phyloP scores from a whole-genome alignment of 768 basidiomycete genomes.

The Tricholomella constricta region DNA sequence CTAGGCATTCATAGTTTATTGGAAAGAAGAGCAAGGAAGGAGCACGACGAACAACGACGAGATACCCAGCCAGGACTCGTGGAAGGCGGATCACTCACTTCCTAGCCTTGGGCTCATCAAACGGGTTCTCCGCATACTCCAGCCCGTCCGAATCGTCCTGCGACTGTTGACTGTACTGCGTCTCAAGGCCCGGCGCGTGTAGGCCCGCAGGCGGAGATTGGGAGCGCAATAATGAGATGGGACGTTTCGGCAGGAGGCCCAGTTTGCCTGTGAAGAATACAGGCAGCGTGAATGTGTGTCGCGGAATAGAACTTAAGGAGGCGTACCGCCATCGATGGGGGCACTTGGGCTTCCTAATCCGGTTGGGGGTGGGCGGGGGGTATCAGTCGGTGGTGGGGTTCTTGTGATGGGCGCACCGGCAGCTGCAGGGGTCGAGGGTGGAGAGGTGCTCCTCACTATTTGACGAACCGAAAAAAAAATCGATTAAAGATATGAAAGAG shows the following conservation, averaged over 20 bases:
- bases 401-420: neutral
- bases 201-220: constrained; percentile 22
- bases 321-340: constrained; percentile 36
- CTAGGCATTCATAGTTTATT: neutral
- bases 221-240: constrained; percentile 58
- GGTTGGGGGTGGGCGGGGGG: constrained; percentile 10
- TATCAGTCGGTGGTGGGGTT: neutral
- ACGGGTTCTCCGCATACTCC: constrained; percentile 77
- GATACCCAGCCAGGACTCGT: too few relatives aligned
- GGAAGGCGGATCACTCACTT: too few relatives aligned
- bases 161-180: constrained; percentile 14
- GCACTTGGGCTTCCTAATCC: constrained; percentile 13
- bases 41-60: too few relatives aligned
- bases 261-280: constrained; percentile 50
- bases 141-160: constrained; percentile 54
- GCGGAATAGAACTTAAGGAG: neutral
- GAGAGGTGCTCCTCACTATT: neutral
- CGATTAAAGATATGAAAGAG: too few relatives aligned
- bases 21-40: neutral
- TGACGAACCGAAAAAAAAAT: neutral
- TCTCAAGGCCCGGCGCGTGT: too few relatives aligned
- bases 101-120: constrained; percentile 48
- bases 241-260: constrained; percentile 72
- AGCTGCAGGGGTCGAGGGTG: neutral
- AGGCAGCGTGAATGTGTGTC: neutral